These are phyloP conservation scores for Trichosporon sp. DNA, from an alignment of 1,284 basidiomycete species.

Conservation along the genomic window DNA sequence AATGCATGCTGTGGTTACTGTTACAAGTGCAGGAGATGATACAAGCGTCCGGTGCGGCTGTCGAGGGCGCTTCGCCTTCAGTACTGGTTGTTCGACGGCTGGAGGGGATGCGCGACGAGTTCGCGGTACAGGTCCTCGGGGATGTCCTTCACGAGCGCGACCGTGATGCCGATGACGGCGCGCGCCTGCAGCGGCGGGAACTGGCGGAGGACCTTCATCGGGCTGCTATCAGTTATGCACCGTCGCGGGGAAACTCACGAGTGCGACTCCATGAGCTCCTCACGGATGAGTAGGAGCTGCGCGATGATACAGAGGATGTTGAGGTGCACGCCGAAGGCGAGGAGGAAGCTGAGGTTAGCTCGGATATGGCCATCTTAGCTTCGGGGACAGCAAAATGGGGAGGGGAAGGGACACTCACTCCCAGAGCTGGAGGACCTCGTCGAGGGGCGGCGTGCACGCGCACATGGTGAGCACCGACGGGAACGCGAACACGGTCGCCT, in stretches of 20 bases:
- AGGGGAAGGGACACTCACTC: conserved; percentile 54
- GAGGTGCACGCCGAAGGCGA: conserved; percentile 91
- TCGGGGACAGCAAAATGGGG: not conserved
- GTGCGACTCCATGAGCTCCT: conserved; percentile 75
- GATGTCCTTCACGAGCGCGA: conserved; percentile 85
- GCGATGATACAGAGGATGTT: conserved; percentile 96
- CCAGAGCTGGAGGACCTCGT: conserved; percentile 91
- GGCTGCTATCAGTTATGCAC: conserved; percentile 55
- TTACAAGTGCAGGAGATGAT: not conserved
- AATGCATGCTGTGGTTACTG: not conserved
- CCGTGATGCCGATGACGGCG: conserved; percentile 83
- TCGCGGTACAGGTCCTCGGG: conserved; percentile 84
- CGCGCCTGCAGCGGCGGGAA: conserved; percentile 86
- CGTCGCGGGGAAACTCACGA: conserved; percentile 62
- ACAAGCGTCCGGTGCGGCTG: not conserved
- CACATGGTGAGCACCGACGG: conserved; percentile 92
- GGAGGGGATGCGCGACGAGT: conserved; percentile 71
- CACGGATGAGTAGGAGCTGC: conserved; percentile 81
- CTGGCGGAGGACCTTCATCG: conserved; percentile 90
- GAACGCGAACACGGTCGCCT: conserved; percentile 96
- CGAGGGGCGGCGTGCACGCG: conserved; percentile 91
- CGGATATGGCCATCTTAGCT: too few relatives aligned
- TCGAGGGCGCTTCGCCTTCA: not conserved
- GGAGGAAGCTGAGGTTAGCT: conserved; percentile 59
- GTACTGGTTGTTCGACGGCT: not conserved